A percentile compares a stretch with the other conserved stretches of the same genome.
These are phyloP conservation scores for Hypsizygus ulmarius DNA, from an alignment of 1,284 basidiomycete genomes.

Conservation along the genomic window DNA sequence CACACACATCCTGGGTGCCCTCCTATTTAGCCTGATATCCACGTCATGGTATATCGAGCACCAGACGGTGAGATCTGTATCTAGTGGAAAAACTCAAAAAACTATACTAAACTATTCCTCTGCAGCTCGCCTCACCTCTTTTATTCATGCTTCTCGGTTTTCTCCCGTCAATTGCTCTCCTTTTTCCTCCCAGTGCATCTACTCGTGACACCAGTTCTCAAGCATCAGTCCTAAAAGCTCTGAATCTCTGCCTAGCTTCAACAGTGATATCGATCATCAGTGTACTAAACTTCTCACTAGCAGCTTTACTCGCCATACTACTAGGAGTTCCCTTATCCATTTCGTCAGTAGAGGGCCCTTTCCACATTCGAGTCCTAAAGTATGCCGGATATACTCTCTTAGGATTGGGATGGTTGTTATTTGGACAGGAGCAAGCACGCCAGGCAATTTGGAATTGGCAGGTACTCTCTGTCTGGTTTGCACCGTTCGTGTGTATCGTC, in stretches of 20 bases:
- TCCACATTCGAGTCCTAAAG: constrained; percentile 31
- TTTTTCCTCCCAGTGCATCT: constrained; percentile 20
- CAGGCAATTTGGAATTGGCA: constrained; percentile 69
- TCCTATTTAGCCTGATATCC: constrained; percentile 46
- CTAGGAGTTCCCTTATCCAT: constrained; percentile 61
- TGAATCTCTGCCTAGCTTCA: constrained; percentile 76
- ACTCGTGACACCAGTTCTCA: constrained; percentile 27
- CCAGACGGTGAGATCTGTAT: constrained; percentile 33
- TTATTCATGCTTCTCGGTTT: constrained; percentile 29
- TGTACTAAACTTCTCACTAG: constrained; percentile 88
- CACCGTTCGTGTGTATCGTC: constrained; percentile 69
- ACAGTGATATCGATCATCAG: constrained; percentile 82
- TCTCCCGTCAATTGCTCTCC: constrained; percentile 30
- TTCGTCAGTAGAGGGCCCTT: constrained; percentile 32
- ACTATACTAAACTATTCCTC: constrained; percentile 2
- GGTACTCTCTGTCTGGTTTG: constrained; percentile 70
- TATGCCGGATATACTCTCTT: constrained; percentile 46
- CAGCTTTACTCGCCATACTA: constrained; percentile 61
- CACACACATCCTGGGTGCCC: constrained; percentile 52
- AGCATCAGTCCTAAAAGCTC: constrained; percentile 58
- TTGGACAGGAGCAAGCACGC: constrained; percentile 40
- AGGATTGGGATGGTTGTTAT: constrained; percentile 57
- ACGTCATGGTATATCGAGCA: constrained; percentile 40
- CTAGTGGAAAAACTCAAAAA: background rate
- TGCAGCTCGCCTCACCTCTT: constrained; percentile 22